Conservation (phyloP, 2,329 filamentous ascomycete species). For the Chaetomiaceae sp. region DNA sequence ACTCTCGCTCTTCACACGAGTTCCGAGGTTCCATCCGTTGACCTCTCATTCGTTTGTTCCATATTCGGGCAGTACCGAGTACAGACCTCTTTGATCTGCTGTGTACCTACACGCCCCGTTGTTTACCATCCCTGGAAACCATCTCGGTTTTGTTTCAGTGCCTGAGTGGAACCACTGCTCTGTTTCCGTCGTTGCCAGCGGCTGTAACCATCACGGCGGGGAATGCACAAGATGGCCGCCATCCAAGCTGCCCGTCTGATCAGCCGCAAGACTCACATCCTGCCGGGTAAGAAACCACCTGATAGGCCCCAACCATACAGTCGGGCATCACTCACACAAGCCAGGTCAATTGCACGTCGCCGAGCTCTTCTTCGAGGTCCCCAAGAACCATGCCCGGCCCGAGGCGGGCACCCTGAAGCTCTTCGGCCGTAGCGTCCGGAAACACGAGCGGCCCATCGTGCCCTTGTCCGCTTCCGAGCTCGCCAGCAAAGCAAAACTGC, state of each 20-base stretch:
- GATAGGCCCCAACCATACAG: not conserved
- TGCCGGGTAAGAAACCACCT: conserved; percentile 19
- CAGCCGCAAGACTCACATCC: conserved; percentile 25
- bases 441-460: conserved; percentile 58
- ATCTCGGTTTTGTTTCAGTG: too few relatives aligned
- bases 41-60: too few relatives aligned
- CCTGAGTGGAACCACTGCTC: too few relatives aligned
- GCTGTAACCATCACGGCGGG: too few relatives aligned
- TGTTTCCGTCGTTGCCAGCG: too few relatives aligned
- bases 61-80: too few relatives aligned
- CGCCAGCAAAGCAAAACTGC: conserved; percentile 36
- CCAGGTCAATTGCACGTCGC: conserved; percentile 69
- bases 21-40: too few relatives aligned
- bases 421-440: conserved; percentile 71
- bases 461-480: conserved; percentile 33
- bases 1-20: too few relatives aligned
- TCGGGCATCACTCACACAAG: not conserved
- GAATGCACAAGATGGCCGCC: conserved; percentile 3
- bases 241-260: conserved; percentile 37
- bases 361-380: conserved; percentile 83
- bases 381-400: conserved; percentile 68
- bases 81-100: too few relatives aligned
- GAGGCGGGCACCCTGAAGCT: conserved; percentile 59
- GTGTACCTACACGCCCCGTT: too few relatives aligned
- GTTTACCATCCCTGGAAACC: too few relatives aligned